Conservation (phyloP, 2,329 filamentous ascomycete species). For the Sordariomycetes sp. region DNA sequence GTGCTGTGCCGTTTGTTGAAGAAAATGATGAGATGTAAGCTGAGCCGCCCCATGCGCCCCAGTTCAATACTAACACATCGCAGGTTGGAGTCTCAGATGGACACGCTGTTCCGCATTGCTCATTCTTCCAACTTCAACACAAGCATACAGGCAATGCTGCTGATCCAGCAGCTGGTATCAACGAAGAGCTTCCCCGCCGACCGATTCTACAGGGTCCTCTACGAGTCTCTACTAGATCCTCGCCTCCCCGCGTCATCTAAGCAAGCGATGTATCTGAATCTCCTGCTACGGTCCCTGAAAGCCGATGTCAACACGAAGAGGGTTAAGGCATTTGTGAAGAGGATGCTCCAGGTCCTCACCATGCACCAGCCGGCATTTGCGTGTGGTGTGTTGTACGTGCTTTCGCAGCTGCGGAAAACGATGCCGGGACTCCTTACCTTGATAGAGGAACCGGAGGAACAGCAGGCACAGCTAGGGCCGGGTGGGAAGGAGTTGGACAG, state of each 20-base stretch:
- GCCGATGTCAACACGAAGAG: conserved; percentile 80
- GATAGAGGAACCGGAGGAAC: conserved; percentile 67
- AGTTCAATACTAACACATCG: conserved; percentile 9
- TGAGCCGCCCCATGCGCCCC: not conserved
- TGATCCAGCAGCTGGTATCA: conserved; percentile 84
- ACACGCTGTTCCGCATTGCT: conserved; percentile 89
- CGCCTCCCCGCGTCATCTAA: conserved; percentile 84
- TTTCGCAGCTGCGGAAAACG: conserved; percentile 64
- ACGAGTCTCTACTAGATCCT: conserved; percentile 87
- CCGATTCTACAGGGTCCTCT: conserved; percentile 87
- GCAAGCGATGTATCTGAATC: conserved; percentile 86
- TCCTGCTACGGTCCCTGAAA: conserved; percentile 80
- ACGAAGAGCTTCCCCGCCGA: conserved; percentile 73
- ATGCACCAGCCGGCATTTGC: conserved; percentile 88
- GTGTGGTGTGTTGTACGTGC: conserved; percentile 82
- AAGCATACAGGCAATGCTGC: conserved; percentile 83
- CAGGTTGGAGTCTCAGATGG: conserved; percentile 74
- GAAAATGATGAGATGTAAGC: conserved; percentile 62
- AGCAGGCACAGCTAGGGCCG: not conserved
- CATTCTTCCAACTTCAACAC: conserved; percentile 99
- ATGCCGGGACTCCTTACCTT: conserved; percentile 74
- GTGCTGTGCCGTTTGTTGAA: conserved; percentile 84
- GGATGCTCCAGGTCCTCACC: conserved; percentile 74
- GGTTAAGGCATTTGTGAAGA: conserved; percentile 91
- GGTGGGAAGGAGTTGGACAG: conserved; percentile 25